Base-by-base conservation (phyloP, 1,284 basidiomycete species). In the Volvariella surrecta region DNA sequence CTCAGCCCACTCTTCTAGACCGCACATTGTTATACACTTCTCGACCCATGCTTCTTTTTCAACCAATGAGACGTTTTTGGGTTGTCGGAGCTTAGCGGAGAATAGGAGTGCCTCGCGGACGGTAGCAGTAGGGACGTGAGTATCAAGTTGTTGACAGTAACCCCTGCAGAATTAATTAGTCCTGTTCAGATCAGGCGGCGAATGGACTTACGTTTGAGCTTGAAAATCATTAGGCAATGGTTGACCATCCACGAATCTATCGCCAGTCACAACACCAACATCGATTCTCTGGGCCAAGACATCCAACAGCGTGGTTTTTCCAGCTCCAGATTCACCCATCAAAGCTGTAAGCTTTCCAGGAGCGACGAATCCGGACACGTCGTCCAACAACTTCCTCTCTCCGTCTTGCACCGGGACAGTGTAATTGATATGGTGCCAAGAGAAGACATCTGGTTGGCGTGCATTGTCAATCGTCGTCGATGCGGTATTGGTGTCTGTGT, bases 21-120 rank as follows among this genome's bases (percentile, higher is more conserved):
- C 89, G 52, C 89, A 84, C 68, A 92, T 79, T 56, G 73, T 76
- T 50, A 93, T 66, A 43, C 87, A 84, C 54, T 76, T 79, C 46
- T 91, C 87, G 44, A 86, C 88, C 79, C 89, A 92, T 35, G 73
- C 79, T 55, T 83, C 74, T 60, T 93, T 94, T 60, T 94, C 90
- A 1, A 62, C 63, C 16, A 68, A 61, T 0, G 87, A 66, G 2
- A 90, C 76, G 6, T 69, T 66, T 4, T 68, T 62, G 2, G 88
- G 84, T 55, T 94, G 91, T 19, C 91, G 79, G 4, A 95, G 66
- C 49, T 80, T 70, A 0, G 91, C 91, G 7, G 84, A 88, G 66
- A 94, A 92, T 17, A 76, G 89, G n/a, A n/a, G n/a, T n/a, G n/a
- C n/a, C n/a, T n/a, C n/a, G n/a, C n/a, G n/a, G n/a, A n/a, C n/a